Evolutionary conservation across 116 monocot species (phyloP), one percentile per base, ranked within the genome.

Genomic region (Trichopus zeylanicus): DNA sequence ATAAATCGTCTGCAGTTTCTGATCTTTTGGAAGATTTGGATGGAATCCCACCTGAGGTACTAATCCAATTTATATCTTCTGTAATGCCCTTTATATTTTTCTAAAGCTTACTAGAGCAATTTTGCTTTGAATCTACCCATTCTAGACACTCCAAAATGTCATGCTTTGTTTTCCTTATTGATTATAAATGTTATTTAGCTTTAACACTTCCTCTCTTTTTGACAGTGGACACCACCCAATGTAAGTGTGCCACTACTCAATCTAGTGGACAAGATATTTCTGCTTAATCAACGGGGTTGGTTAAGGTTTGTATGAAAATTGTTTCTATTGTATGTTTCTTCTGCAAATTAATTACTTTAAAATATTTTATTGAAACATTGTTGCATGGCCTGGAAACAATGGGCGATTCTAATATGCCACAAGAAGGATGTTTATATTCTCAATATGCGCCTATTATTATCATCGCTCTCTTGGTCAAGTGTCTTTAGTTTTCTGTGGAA

Each of bases 221-320:
- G 19, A 49, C 84, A 98, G 97, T 98, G 97, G 97, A 71, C 75
- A 20, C 97, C 87, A 13, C 69, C 91, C 46, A 91, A 98, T 71
- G 91, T 87, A 25, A 98, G 97, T 51, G 80, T 98, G 28, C 97
- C 91, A 7, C 23, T 98, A 56, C 68, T 98, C 73, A 91, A 91
- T 72, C 75, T 98, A 31, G 97, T 98, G 65, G 97, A 98, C 64
- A 98, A 91, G 19, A 73, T 91, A 67, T 98, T 98, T 77, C 97
- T 91, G 67, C 84, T 98, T 34, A 87, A 98, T 26, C 74, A 70
- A 53, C 78, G 87, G 70, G 97, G 97, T 51, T 98, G 97, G 97
- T 55, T 98, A 73, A 79, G 97, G 97, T 89, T 28, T 68, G 82
- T 65, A 23, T 2, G 47, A 19, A 26, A 5, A 10, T 56, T 20